These are phyloP conservation scores for Bombardia bombarda DNA, from an alignment of 495 filamentous ascomycete genomes.

Conservation along the genomic window DNA sequence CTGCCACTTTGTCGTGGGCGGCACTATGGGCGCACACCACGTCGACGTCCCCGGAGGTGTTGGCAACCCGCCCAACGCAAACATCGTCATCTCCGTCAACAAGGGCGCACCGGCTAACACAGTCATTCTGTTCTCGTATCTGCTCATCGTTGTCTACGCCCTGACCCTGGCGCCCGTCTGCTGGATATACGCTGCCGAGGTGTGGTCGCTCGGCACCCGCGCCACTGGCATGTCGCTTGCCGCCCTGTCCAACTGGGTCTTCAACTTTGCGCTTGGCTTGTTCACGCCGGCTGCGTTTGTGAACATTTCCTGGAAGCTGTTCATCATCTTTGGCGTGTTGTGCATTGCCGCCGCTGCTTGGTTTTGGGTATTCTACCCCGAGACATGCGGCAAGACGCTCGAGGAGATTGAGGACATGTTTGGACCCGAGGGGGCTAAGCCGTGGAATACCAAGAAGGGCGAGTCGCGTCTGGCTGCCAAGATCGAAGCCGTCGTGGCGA, in stretches of 20 bases:
- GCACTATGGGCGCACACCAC: constrained; percentile 38
- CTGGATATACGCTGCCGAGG: constrained; percentile 72
- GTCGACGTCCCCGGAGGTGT: constrained; percentile 47
- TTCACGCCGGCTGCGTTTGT: constrained; percentile 64
- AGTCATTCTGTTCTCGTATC: constrained; percentile 65
- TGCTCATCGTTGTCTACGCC: constrained; percentile 63
- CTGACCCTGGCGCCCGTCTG: constrained; percentile 61
- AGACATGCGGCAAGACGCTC: constrained; percentile 61
- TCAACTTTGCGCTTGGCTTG: constrained; percentile 66
- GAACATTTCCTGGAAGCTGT: constrained; percentile 65
- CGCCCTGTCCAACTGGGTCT: constrained; percentile 65
- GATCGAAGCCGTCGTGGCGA: constrained; percentile 31
- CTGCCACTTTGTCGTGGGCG: constrained; percentile 61
- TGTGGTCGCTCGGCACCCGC: constrained; percentile 67
- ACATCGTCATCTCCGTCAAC: constrained; percentile 55
- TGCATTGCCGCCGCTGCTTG: constrained; percentile 56
- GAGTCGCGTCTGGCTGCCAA: constrained; percentile 34
- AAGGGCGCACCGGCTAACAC: constrained; percentile 51
- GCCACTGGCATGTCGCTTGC: constrained; percentile 64
- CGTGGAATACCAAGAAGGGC: constrained; percentile 56
- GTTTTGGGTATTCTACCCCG: constrained; percentile 61
- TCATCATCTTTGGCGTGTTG: constrained; percentile 68
- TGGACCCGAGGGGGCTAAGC: constrained; percentile 38
- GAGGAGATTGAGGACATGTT: constrained; percentile 66
- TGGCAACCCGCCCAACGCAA: constrained; percentile 48